Evolutionary conservation across 352 stramenopile genomes (phyloP).

Genomic region (Pythium apleroticum): DNA sequence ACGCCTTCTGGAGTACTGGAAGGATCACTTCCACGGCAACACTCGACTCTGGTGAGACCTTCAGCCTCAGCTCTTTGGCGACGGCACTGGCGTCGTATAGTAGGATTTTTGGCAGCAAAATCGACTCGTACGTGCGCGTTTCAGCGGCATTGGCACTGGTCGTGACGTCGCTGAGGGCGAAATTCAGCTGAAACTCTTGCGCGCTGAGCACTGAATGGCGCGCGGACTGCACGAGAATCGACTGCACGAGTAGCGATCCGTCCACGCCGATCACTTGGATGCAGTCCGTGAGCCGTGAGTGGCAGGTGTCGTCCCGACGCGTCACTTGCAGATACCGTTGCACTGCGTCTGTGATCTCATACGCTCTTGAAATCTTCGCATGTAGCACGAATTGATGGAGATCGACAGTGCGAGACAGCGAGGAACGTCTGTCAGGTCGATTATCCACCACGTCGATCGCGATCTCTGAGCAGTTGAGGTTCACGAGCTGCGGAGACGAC

Average conservation of each 20-base stretch:
- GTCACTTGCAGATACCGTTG: conserved; percentile 30
- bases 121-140: neutral
- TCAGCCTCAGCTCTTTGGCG: conserved; percentile 22
- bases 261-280: conserved; percentile 40
- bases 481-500: conserved; percentile 29
- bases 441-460: conserved; percentile 21
- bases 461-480: conserved; percentile 33
- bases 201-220: conserved; percentile 10
- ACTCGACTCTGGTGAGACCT: conserved; percentile 8
- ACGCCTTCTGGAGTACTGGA: conserved; percentile 36
- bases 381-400: conserved; percentile 39
- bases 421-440: neutral
- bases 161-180: conserved; percentile 42
- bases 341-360: conserved; percentile 42
- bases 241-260: conserved; percentile 26
- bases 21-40: conserved; percentile 10
- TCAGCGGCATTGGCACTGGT: neutral
- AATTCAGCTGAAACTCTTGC: conserved; percentile 30
- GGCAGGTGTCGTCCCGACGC: conserved; percentile 23
- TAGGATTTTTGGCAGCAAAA: conserved; percentile 12
- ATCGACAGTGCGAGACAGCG: neutral
- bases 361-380: conserved; percentile 38
- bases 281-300: conserved; percentile 14
- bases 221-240: conserved; percentile 4
- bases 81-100: conserved; percentile 42